Percentiles rank a stretch among this genome's conserved stretches.
phyloP scores from a whole-genome alignment of 192 early-diverging fungal species.

The Tieghemiomyces parasiticus region DNA sequence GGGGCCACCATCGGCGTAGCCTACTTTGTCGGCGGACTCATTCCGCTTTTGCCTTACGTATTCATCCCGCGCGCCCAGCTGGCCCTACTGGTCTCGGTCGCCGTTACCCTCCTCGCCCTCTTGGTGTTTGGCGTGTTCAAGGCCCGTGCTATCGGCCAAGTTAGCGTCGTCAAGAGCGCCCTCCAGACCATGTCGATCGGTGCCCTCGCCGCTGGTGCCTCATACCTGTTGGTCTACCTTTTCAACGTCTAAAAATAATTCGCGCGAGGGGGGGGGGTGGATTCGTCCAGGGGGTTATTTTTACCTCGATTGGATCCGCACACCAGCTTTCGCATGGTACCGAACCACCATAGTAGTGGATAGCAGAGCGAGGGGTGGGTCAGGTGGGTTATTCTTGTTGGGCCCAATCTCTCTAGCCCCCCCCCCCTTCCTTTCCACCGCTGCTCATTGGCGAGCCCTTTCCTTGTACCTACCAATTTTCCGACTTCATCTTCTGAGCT shows the following conservation, averaged over 20 bases:
- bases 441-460: no score
- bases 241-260: not conserved
- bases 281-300: no score
- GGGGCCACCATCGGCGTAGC: slow-evolving; percentile 40
- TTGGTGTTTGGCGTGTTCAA: slow-evolving; percentile 47
- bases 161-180: slow-evolving; percentile 21
- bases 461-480: no score
- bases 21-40: slow-evolving; percentile 45
- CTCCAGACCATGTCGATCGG: slow-evolving; percentile 31
- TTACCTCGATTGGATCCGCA: no score
- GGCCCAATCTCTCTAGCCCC: no score
- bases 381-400: no score
- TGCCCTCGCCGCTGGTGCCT: slow-evolving; percentile 27
- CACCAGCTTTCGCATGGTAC: no score
- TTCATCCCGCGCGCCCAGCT: slow-evolving; percentile 20
- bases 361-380: no score
- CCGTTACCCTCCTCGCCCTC: slow-evolving; percentile 31
- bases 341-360: no score
- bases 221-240: slow-evolving; percentile 12
- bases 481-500: no score
- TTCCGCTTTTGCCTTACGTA: slow-evolving; percentile 47
- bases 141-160: slow-evolving; percentile 26
- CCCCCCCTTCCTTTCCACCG: no score
- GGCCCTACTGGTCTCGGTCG: slow-evolving; percentile 35
- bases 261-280: no score